Percentiles rank a stretch among this genome's conserved stretches.
Conservation (phyloP, 495 filamentous ascomycete species). For the Podospora tetraspora region DNA sequence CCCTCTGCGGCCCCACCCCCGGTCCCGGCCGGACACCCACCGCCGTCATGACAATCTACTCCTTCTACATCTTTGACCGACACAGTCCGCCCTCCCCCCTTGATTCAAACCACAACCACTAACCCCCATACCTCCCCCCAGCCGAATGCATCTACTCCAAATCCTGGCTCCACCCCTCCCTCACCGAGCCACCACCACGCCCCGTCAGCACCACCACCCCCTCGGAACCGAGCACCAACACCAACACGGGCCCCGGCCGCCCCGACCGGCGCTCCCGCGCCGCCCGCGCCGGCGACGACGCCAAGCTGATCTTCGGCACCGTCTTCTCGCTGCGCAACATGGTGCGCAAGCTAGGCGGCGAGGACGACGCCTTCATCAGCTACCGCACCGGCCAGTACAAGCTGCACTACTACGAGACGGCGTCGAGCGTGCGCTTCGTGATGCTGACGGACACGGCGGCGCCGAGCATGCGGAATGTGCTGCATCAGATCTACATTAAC, state of each 20-base stretch:
- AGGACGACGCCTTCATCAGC: slow-evolving; percentile 86
- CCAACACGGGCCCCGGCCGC: slow-evolving; percentile 17
- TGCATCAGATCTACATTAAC: slow-evolving; percentile 98
- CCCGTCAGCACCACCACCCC: slow-evolving; percentile 20
- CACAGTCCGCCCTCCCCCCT: slow-evolving; percentile 61
- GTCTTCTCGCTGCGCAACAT: slow-evolving; percentile 95
- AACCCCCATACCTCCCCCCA: slow-evolving; percentile 15
- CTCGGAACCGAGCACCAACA: slow-evolving; percentile 23
- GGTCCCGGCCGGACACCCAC: neutral
- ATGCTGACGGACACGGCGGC: slow-evolving; percentile 91
- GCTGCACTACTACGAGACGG: slow-evolving; percentile 97
- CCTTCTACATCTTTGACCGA: slow-evolving; percentile 97
- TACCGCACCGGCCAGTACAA: slow-evolving; percentile 93
- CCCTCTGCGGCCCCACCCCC: neutral
- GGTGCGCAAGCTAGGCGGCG: slow-evolving; percentile 88
- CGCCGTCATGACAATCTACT: slow-evolving; percentile 77
- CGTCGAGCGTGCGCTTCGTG: slow-evolving; percentile 89
- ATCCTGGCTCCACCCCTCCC: slow-evolving; percentile 38
- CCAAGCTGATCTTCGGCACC: slow-evolving; percentile 94
- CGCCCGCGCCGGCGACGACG: slow-evolving; percentile 73
- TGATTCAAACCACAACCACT: slow-evolving; percentile 14
- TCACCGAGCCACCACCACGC: slow-evolving; percentile 11
- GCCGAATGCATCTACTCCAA: slow-evolving; percentile 97
- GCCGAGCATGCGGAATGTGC: slow-evolving; percentile 81
- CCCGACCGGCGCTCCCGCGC: slow-evolving; percentile 22